phyloP scores from a whole-genome alignment of 2,329 filamentous ascomycete genomes.

The Emmonsia crescens region DNA sequence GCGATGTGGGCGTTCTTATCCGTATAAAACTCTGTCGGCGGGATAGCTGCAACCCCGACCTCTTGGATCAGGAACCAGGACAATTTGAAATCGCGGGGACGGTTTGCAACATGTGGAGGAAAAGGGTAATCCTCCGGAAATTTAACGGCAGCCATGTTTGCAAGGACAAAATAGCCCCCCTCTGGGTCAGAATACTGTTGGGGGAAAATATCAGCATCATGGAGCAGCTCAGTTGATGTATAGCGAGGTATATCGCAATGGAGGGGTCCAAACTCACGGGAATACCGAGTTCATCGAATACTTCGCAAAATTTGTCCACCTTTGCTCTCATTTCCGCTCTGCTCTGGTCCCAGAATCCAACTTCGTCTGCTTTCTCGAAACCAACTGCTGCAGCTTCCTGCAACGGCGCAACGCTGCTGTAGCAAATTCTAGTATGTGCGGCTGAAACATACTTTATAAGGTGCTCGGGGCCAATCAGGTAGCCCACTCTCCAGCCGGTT shows the following conservation, averaged over 20 bases:
- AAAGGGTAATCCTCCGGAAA: constrained; percentile 78
- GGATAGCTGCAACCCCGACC: constrained; percentile 88
- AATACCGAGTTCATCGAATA: constrained; percentile 64
- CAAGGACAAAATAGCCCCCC: constrained; percentile 94
- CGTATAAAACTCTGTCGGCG: constrained; percentile 95
- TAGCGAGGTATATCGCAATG: not conserved
- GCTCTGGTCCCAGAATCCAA: constrained; percentile 78
- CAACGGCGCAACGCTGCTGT: constrained; percentile 81
- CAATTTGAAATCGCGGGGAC: constrained; percentile 88
- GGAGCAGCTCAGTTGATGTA: not conserved
- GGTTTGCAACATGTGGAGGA: constrained; percentile 72
- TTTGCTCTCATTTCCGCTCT: constrained; percentile 83
- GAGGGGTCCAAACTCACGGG: constrained; percentile 36
- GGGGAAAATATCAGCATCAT: constrained; percentile 5
- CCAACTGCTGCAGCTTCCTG: constrained; percentile 92
- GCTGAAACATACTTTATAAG: constrained; percentile 85
- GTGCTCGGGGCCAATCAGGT: constrained; percentile 80
- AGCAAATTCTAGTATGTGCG: constrained; percentile 94
- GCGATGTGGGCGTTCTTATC: constrained; percentile 70
- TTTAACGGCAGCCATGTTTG: constrained; percentile 81
- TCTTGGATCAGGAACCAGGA: constrained; percentile 96
- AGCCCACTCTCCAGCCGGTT: constrained; percentile 93
- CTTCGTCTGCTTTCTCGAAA: constrained; percentile 76
- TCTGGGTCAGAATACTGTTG: constrained; percentile 73
- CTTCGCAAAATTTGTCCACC: constrained; percentile 72